Conservation (phyloP, 139 green algal genomes). For the Yamagishiella unicocca region DNA sequence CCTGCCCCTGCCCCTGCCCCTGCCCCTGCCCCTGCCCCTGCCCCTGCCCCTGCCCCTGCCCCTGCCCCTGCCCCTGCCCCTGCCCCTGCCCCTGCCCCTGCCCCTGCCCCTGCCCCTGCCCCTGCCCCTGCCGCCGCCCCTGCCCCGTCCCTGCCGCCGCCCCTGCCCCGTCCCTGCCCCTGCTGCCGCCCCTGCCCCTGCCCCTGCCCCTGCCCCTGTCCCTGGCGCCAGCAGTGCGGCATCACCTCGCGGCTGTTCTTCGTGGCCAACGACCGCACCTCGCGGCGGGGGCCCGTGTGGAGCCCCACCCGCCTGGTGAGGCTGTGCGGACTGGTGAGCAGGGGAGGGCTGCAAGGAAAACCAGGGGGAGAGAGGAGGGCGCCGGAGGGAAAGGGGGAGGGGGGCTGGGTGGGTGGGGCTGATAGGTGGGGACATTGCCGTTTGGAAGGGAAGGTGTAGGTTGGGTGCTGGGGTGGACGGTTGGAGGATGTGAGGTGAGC, state of each 20-base stretch:
- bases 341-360: too few relatives aligned
- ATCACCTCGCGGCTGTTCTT: slow-evolving; percentile 40
- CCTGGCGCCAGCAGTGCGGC: not conserved
- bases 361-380: too few relatives aligned
- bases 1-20: too few relatives aligned
- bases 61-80: too few relatives aligned
- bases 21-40: too few relatives aligned
- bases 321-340: slow-evolving; percentile 22
- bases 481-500: not conserved
- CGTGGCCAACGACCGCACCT: slow-evolving; percentile 44
- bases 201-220: not conserved
- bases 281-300: slow-evolving; percentile 14
- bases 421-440: too few relatives aligned
- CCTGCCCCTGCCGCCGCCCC: not conserved
- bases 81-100: too few relatives aligned
- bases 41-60: too few relatives aligned
- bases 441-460: too few relatives aligned
- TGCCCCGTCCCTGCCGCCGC: not conserved
- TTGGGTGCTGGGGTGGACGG: too few relatives aligned
- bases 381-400: not conserved
- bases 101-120: too few relatives aligned
- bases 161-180: not conserved
- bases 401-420: not conserved
- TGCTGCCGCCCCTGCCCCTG: not conserved
- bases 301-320: slow-evolving; percentile 7